Evolutionary conservation across 2,329 filamentous ascomycete genomes (phyloP).

Genomic region (Mariannaea elegans): DNA sequence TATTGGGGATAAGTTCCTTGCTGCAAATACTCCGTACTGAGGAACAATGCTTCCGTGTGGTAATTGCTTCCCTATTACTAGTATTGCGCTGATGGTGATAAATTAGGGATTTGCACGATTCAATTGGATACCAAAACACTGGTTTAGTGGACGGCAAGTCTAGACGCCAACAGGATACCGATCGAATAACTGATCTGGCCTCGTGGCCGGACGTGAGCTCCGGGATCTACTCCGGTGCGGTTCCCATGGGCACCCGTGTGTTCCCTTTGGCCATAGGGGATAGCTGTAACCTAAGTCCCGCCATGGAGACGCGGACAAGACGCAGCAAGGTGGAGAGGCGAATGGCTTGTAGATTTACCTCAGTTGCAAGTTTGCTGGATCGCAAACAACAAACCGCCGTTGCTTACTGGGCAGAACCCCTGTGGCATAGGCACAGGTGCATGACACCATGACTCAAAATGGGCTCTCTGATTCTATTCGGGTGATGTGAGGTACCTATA

Average conservation of each 20-base stretch:
- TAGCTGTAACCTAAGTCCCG: too few species aligned
- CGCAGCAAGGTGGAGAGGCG: too few species aligned
- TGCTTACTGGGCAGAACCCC: conserved; percentile 19
- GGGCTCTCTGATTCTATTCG: neutral
- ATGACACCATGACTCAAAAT: conserved; percentile 24
- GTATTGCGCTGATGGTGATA: neutral
- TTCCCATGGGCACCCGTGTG: too few species aligned
- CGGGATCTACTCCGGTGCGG: conserved; percentile 29
- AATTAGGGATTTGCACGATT: neutral
- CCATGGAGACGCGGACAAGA: too few species aligned
- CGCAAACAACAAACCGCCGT: conserved; percentile 8
- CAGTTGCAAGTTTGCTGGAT: conserved; percentile 6
- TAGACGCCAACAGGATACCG: neutral
- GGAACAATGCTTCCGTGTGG: too few species aligned
- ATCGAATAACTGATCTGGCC: neutral
- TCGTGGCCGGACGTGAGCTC: conserved; percentile 30
- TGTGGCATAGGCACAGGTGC: conserved; percentile 26
- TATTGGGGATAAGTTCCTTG: too few species aligned
- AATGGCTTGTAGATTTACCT: conserved; percentile 22
- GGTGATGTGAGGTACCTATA: conserved; percentile 13
- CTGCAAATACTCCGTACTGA: too few species aligned
- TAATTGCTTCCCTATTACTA: neutral
- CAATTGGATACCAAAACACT: neutral
- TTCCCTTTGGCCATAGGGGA: too few species aligned
- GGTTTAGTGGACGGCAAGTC: neutral